Evolutionary conservation across 75 land plant species (phyloP), one percentile per base, ranked within the genome.

Genomic region (Azolla pinnata): DNA sequence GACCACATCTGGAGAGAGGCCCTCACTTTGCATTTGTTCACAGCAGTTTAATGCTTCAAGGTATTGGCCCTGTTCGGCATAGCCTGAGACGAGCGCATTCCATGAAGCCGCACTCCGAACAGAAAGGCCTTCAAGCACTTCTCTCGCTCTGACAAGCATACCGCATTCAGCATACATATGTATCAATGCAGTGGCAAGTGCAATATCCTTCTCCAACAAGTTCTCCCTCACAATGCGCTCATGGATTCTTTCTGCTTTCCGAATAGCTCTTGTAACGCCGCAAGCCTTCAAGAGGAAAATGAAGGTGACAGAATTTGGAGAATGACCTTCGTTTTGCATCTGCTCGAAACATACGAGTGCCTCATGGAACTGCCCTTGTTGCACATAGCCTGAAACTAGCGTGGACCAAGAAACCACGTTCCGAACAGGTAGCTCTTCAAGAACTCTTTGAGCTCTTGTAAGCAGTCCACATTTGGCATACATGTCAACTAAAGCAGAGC

Each of bases 401-500:
- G 33, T 9, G n/a, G 28, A 57, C 66, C 66, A 63, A 3, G 66
- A 31, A 31, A 63, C 33, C 33, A 63, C 61, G 62, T 33, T 20
- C 19, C 20, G 18, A 9, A 23, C n/a, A 7, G 30, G 33, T 27
- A 57, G 8, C 47, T 33, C 32, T 12, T 59, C 32, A 16, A 63
- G 33, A 14, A 32, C 24, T n/a, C 2, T 49, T 18, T 18, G 17
- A 9, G 60, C 63, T 19, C 49, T 29, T 21, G n/a, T 57, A 29
- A 49, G 29, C 27, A 64, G 60, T 7, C 57, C 38, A 21, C 88
- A 81, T 25, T 75, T 72, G 0, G 79, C 57, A 56, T 85, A 85
- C 84, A 81, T 78, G 5, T 78, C 79, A 19, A 85, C 78, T 29
- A 85, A 33, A 5, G 81, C 74, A 69, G 78, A 81, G 35, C 58